phyloP scores from a whole-genome alignment of 1,284 basidiomycete species.

The Ganoderma lucidum region DNA sequence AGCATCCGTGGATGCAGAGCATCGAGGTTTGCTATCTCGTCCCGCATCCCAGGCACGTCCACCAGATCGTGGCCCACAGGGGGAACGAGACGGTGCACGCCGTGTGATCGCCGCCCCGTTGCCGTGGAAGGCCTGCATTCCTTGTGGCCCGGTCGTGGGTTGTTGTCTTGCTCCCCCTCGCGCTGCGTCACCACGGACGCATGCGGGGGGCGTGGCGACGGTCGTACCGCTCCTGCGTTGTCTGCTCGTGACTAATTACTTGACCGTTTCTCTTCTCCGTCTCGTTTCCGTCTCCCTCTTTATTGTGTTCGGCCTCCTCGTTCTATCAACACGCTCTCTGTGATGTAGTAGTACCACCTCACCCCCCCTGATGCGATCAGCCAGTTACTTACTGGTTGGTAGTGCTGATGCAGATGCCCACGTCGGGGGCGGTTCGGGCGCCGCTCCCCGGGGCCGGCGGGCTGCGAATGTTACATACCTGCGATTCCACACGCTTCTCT shows the following conservation, averaged over 20 bases:
- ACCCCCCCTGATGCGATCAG: conserved; percentile 34
- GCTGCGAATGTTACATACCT: conserved; percentile 37
- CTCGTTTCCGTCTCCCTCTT: conserved; percentile 28
- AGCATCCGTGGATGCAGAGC: conserved; percentile 82
- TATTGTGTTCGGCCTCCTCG: conserved; percentile 28
- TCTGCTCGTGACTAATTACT: conserved; percentile 20
- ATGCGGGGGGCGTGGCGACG: conserved; percentile 11
- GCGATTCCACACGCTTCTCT: conserved; percentile 10
- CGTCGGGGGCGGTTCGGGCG: conserved; percentile 7
- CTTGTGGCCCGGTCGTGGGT: conserved; percentile 1
- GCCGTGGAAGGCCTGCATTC: conserved; percentile 10
- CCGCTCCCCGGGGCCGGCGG: conserved; percentile 24
- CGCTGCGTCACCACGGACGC: conserved; percentile 11
- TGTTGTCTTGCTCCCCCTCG: not conserved
- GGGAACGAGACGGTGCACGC: conserved; percentile 38
- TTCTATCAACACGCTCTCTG: conserved; percentile 26
- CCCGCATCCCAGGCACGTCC: conserved; percentile 69
- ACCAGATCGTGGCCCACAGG: conserved; percentile 48
- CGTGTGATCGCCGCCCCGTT: conserved; percentile 8
- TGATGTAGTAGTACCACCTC: conserved; percentile 42
- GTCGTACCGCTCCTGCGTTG: conserved; percentile 13
- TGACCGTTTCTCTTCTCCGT: conserved; percentile 11
- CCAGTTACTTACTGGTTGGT: conserved; percentile 23
- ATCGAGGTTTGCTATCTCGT: conserved; percentile 81
- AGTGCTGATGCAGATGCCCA: conserved; percentile 15